phyloP scores from a whole-genome alignment of 106 monocot genomes.

The Dendrobium officinale region DNA sequence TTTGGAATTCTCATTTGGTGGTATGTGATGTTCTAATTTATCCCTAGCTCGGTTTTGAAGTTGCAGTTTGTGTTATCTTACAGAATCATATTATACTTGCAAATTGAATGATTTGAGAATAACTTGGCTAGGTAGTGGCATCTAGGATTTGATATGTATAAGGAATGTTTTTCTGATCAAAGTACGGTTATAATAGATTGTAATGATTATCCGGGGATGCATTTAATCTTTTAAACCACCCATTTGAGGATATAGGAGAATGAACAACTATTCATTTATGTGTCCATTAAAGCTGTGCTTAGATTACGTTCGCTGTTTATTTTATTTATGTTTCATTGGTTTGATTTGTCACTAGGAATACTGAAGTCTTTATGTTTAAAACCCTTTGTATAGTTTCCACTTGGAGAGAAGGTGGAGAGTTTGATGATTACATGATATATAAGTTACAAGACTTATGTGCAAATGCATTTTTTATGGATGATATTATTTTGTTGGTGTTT shows the following conservation, averaged over 20 bases:
- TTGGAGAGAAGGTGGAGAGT: neutral
- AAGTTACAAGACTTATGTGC: neutral
- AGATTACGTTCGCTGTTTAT: neutral
- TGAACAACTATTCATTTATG: neutral
- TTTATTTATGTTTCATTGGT: neutral
- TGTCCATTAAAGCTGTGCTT: neutral
- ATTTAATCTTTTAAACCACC: neutral
- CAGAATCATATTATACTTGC: neutral
- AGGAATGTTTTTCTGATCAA: neutral
- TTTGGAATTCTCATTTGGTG: slow-evolving; percentile 6
- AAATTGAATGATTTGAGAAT: neutral
- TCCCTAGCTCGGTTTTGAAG: neutral
- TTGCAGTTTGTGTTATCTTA: neutral
- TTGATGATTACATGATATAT: neutral
- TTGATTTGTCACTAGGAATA: neutral
- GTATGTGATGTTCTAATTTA: neutral
- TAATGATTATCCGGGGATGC: neutral
- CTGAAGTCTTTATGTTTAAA: neutral
- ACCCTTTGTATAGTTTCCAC: neutral
- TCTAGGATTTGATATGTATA: neutral
- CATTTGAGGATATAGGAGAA: neutral
- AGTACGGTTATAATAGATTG: neutral
- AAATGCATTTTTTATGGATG: neutral
- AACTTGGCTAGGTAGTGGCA: neutral
- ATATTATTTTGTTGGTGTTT: neutral